Evolutionary conservation across 2,329 filamentous ascomycete genomes (phyloP), one percentile per base, ranked within the genome.

Genomic region (Exophiala sp.): DNA sequence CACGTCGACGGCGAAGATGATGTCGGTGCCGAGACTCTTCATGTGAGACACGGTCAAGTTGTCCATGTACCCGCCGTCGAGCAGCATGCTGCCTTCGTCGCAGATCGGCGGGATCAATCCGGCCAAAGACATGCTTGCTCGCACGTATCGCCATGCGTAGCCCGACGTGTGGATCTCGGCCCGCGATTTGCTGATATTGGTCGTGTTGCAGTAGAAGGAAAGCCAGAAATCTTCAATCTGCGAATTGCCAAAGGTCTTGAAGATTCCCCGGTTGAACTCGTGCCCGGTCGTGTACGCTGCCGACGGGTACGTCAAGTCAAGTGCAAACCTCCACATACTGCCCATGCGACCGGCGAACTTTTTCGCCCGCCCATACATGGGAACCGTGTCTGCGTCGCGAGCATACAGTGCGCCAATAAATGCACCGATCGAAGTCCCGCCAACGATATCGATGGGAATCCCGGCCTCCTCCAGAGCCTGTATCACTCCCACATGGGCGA

Each of bases 161-260:
- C 93, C 93, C 53, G 86, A 93, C 0, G 89, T 96, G 68, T 98
- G 93, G 58, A 94, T 90, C 66, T 98, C 93, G 2, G 82, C 82
- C 16, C 91, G 80, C 54, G 86, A 93, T 68, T 95, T 94, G 72
- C 86, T 94, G 70, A 98, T 97, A 68, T 97, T 98, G 30, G 94
- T 98, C 0, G 93, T 97, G 70, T 98, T 98, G 77, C 94, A 98
- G 71, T 98, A 98, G 66, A 88, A 98, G 60, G 95, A 89, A 9
- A 98, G 79, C 93, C 93, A 98, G 64, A 97, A 98, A 67, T 98
- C 93, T 69, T 98, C 93, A 50, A 98, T 97, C 65, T 97, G 93
- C 8, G 88, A 87, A 63, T 96, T 88, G 11, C 90, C 93, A 66
- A 98, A 96, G 0, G 91, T 89, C 69, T 98, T 98, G 80, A 96